Percentiles rank a stretch among this genome's conserved stretches.
These are phyloP conservation scores for Botrytis tulipae DNA, from an alignment of 2,329 filamentous ascomycete species.

Conservation along the genomic window DNA sequence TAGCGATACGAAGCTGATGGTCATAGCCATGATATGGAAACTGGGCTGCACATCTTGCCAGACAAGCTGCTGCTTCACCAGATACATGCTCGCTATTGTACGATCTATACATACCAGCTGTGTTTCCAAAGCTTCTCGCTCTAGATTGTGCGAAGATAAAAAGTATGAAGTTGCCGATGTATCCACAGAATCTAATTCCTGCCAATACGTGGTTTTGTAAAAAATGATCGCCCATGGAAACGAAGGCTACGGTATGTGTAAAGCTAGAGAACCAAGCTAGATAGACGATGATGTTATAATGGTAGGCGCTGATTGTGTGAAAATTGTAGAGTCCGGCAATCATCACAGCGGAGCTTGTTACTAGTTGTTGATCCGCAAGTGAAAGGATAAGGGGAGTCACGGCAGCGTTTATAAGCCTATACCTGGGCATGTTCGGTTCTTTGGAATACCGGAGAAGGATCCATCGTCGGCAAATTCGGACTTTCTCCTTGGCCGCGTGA, in stretches of 20 bases:
- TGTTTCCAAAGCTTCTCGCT: constrained; percentile 11
- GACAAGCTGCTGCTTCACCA: constrained; percentile 7
- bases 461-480: not conserved
- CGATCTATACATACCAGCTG: not conserved
- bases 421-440: not conserved
- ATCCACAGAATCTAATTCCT: not conserved
- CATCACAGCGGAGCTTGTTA: constrained; percentile 1
- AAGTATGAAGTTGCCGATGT: constrained; percentile 6
- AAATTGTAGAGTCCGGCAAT: constrained; percentile 4
- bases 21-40: constrained; percentile 1
- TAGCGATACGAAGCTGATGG: not conserved
- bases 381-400: constrained; percentile 4
- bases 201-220: not conserved
- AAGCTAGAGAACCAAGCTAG: constrained; percentile 15
- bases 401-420: not conserved
- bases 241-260: constrained; percentile 3
- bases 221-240: constrained; percentile 3
- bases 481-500: not conserved
- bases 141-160: not conserved
- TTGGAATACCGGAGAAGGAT: not conserved
- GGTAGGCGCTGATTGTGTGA: not conserved
- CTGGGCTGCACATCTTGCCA: not conserved
- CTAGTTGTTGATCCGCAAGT: constrained; percentile 13
- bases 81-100: not conserved
- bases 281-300: constrained; percentile 16